These are phyloP conservation scores for Arachnopeziza araneosa DNA, from an alignment of 2,329 filamentous ascomycete genomes.

Conservation along the genomic window DNA sequence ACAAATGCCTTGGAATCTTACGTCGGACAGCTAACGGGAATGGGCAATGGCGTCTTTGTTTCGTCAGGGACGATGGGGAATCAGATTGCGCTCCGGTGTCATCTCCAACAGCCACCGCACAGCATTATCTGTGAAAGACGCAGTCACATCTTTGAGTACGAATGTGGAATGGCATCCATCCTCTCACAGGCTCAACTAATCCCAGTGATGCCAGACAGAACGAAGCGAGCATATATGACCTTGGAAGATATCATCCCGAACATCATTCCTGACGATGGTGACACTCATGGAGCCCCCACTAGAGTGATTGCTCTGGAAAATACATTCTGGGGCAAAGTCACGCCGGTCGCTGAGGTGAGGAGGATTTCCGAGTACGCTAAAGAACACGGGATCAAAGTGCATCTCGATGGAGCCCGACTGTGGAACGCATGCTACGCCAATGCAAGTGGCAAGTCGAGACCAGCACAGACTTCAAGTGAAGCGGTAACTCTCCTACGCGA, in stretches of 20 bases:
- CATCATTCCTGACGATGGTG: conserved; percentile 51
- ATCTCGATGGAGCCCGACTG: conserved; percentile 73
- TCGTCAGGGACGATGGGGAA: conserved; percentile 93
- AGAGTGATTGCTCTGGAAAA: conserved; percentile 79
- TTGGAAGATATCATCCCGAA: conserved; percentile 60
- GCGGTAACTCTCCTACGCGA: conserved; percentile 62
- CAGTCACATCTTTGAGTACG: conserved; percentile 66
- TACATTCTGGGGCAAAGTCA: conserved; percentile 71
- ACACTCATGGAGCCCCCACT: conserved; percentile 75
- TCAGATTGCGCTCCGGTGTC: conserved; percentile 75
- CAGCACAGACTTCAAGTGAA: conserved; percentile 60
- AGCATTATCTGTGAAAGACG: conserved; percentile 72
- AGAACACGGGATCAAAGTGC: conserved; percentile 59
- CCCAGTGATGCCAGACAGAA: conserved; percentile 56
- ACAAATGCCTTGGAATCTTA: conserved; percentile 70
- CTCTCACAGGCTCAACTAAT: conserved; percentile 67
- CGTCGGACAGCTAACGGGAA: conserved; percentile 66
- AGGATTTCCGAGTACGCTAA: conserved; percentile 66
- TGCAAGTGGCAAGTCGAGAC: not conserved
- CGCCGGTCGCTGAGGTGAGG: conserved; percentile 65
- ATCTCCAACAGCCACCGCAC: conserved; percentile 76
- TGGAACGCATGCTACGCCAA: conserved; percentile 41
- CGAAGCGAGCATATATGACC: conserved; percentile 47
- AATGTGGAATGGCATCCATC: conserved; percentile 58
- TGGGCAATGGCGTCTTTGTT: conserved; percentile 73